Evolutionary conservation across 228 moss, liverwort and hornwort genomes (phyloP), one percentile per base, ranked within the genome.

Genomic region (Sphagnum fallax): DNA sequence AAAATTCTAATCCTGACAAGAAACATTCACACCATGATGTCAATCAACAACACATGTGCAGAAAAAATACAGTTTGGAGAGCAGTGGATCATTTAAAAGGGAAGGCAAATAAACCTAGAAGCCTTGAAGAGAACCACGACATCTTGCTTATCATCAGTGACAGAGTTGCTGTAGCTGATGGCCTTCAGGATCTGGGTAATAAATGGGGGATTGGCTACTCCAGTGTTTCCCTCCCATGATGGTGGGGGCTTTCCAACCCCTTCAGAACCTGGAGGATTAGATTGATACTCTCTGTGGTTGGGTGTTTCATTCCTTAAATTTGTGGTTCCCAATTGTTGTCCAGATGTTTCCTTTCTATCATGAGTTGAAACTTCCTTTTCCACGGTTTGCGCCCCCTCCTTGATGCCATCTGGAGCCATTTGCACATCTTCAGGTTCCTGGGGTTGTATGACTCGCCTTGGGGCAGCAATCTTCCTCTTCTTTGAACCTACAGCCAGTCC

Each of bases 401-500:
- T 78, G 73, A 77, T 82, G 50, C 72, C 49, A 50, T 84, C 88
- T 68, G 14, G 79, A 82, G 8, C 55, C 55, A 80, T 69, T 71
- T 88, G 81, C 49, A 75, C 74, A 67, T 81, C 79, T 71, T 84
- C 88, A 71, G 77, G 81, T 65, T 75, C 79, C 65, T 90, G 93
- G 49, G 84, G 88, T 48, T 55, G 55, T 55, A 55, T 55, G 12
- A 98, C 97, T 74, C 97, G 85, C 18, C 93, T 90, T 8, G 91
- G 91, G 49, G 88, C 90, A 69, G 91, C 97, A 65, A 89, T 88
- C 81, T 98, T 98, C 71, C 97, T 84, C 79, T 87, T 87, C 82
- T 88, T 98, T 15, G 91, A 90, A 59, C 91, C 97, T 68, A 89
- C 77, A 62, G 70, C 82, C 78, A 70, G 85, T 55, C 83, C 90